Evolutionary conservation across 1,284 basidiomycete species (phyloP).

Genomic region (Microbotryomycetes sp.): DNA sequence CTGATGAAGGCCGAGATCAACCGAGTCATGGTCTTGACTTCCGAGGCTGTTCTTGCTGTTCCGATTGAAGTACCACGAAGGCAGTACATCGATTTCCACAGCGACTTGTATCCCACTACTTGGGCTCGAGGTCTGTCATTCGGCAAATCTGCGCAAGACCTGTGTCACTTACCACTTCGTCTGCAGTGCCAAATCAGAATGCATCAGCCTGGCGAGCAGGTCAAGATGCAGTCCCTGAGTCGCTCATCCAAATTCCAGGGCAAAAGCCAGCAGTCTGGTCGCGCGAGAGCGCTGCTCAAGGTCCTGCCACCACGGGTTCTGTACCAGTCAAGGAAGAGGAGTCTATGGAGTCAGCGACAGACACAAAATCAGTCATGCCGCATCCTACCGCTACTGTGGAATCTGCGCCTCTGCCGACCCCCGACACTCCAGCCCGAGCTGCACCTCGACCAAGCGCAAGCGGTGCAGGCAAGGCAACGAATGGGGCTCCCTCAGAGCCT

Average conservation of each 20-base stretch:
- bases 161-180: neutral
- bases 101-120: constrained; percentile 45
- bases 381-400: neutral
- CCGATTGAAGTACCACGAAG: constrained; percentile 44
- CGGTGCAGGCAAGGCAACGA: no score
- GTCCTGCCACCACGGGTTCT: no score
- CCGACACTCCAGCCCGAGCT: neutral
- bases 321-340: neutral
- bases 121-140: constrained; percentile 3
- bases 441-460: no score
- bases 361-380: neutral
- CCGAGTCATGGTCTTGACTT: constrained; percentile 43
- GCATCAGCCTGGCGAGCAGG: constrained; percentile 42
- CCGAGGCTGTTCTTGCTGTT: constrained; percentile 44
- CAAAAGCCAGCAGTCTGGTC: neutral
- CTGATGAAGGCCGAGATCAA: constrained; percentile 48
- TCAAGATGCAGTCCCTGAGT: constrained; percentile 36
- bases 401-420: neutral
- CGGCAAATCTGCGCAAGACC: no score
- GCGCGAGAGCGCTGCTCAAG: neutral
- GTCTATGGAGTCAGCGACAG: neutral
- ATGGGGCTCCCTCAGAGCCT: no score
- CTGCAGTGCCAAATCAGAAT: constrained; percentile 41
- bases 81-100: constrained; percentile 47
- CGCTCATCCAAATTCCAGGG: constrained; percentile 7